Evolutionary conservation across 208 protist species (phyloP).

Genomic region (Trypanosoma vivax): DNA sequence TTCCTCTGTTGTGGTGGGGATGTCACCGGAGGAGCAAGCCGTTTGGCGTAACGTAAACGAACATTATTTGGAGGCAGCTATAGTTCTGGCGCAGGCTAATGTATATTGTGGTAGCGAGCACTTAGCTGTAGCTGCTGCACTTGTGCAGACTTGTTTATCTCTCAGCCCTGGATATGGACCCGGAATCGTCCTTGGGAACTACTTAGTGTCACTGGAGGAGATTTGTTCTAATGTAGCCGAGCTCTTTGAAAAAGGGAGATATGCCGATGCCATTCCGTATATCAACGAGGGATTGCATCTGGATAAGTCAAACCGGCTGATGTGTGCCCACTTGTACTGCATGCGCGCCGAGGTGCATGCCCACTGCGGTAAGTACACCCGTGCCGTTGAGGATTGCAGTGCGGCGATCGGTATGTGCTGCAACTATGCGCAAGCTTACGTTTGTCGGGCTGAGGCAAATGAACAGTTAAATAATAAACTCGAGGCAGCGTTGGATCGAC

Average conservation of each 20-base stretch:
- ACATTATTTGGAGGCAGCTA: conserved; percentile 58
- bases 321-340: conserved; percentile 38
- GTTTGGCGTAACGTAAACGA: conserved; percentile 37
- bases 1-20: conserved; percentile 4
- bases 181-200: conserved; percentile 55
- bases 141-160: conserved; percentile 56
- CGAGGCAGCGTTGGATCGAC: conserved; percentile 46
- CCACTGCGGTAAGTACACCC: conserved; percentile 22
- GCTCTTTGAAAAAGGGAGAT: conserved; percentile 23
- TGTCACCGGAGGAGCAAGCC: conserved; percentile 27
- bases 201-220: conserved; percentile 61
- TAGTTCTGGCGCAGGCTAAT: conserved; percentile 73
- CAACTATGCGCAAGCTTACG: conserved; percentile 34
- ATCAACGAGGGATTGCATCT: conserved; percentile 42
- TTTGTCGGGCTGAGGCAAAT: conserved; percentile 41
- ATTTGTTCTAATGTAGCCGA: conserved; percentile 24
- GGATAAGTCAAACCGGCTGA: conserved; percentile 31
- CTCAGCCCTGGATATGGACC: conserved; percentile 45
- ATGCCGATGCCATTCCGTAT: conserved; percentile 24
- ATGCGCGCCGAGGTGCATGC: conserved; percentile 43
- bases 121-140: conserved; percentile 61
- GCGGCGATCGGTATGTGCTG: conserved; percentile 35
- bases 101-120: conserved; percentile 63
- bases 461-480: conserved; percentile 16
- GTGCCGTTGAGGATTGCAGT: conserved; percentile 60